Evolutionary conservation across 1,284 basidiomycete species (phyloP).

Genomic region (Ganoderma lingzhi): DNA sequence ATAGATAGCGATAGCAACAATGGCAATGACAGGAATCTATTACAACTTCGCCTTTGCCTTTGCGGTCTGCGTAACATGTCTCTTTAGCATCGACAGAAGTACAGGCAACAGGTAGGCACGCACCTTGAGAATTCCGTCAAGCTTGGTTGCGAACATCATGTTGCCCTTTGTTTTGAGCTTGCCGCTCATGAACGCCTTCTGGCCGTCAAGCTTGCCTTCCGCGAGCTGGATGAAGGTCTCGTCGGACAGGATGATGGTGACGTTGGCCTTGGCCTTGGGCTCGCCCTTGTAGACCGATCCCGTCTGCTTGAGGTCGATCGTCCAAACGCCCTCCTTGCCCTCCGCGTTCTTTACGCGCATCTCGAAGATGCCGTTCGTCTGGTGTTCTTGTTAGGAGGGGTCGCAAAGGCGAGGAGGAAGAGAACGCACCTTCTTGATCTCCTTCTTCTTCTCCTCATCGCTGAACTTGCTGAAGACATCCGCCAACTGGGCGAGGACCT

Average conservation of each 20-base stretch:
- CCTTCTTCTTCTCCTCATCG: slow-evolving; percentile 79
- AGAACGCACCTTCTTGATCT: slow-evolving; percentile 84
- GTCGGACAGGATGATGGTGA: slow-evolving; percentile 80
- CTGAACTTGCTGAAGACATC: slow-evolving; percentile 69
- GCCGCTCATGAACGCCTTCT: slow-evolving; percentile 95
- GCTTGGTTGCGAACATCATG: slow-evolving; percentile 91
- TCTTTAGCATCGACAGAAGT: background rate
- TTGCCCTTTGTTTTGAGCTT: slow-evolving; percentile 88
- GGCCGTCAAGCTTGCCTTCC: slow-evolving; percentile 82
- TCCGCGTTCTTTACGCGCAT: slow-evolving; percentile 83
- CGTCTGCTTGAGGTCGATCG: slow-evolving; percentile 96
- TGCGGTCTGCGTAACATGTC: slow-evolving; percentile 37
- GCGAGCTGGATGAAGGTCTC: slow-evolving; percentile 74
- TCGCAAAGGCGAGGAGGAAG: background rate
- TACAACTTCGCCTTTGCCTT: slow-evolving; percentile 52
- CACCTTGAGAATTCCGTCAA: slow-evolving; percentile 84
- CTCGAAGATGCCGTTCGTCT: slow-evolving; percentile 95
- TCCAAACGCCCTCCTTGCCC: slow-evolving; percentile 86
- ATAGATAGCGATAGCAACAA: slow-evolving; percentile 18
- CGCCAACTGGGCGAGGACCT: slow-evolving; percentile 70
- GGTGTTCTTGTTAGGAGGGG: background rate
- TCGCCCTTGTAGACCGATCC: slow-evolving; percentile 84
- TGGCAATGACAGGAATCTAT: slow-evolving; percentile 2
- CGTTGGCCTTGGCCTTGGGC: slow-evolving; percentile 78
- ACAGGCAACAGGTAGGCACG: slow-evolving; percentile 25